Base-by-base conservation (phyloP, 2,329 filamentous ascomycete species). In the Sporothrix phasma region DNA sequence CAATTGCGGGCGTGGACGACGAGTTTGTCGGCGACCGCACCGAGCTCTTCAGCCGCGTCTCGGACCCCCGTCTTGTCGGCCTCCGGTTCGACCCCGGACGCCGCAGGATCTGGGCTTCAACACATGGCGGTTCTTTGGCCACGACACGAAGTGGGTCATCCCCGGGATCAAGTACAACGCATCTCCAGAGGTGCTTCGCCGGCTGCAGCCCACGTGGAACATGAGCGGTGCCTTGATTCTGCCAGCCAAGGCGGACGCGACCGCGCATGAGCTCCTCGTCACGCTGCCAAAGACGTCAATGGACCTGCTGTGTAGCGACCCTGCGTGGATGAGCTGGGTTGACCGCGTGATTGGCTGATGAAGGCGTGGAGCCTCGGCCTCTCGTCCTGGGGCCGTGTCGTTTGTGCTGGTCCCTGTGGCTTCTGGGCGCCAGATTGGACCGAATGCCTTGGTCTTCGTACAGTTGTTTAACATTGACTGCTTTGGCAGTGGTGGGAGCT, bases 101-200 rank as follows among this genome's bases (percentile, higher is more conserved):
- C 73, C 75, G 2, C 71, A 74, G 59, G 71, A 74, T 46, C 71
- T 79, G 45, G 73, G 74, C 11, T 76, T 79, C 71, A 79, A 79
- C 66, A 78, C 77, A 4, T 80, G 78, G 78, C 71, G 76, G 7
- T 72, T 74, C 64, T 76, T 79, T 66, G 78, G 77, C 1, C 76
- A 74, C 24, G 76, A 79, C 65, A 72, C 74, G 5, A 68, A 71
- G 66, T 80, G 77, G 71, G 31, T 56, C 6, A 68, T 76, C 13
- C 70, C 73, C 0, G 73, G 72, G 3, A 47, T 68, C n/a, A n/a
- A 24, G 13, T 11, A 17, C 2, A n/a, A 61, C 26, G 26, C 61
- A 19, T 66, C 58, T 59, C 68, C 74, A 0, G 73, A 73, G n/a
- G 67, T 69, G 2, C 69, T 76, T 3, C 72, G 74, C 6, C 70